These are phyloP conservation scores for Margaritispora aquatica DNA, from an alignment of 495 filamentous ascomycete genomes.

Conservation along the genomic window DNA sequence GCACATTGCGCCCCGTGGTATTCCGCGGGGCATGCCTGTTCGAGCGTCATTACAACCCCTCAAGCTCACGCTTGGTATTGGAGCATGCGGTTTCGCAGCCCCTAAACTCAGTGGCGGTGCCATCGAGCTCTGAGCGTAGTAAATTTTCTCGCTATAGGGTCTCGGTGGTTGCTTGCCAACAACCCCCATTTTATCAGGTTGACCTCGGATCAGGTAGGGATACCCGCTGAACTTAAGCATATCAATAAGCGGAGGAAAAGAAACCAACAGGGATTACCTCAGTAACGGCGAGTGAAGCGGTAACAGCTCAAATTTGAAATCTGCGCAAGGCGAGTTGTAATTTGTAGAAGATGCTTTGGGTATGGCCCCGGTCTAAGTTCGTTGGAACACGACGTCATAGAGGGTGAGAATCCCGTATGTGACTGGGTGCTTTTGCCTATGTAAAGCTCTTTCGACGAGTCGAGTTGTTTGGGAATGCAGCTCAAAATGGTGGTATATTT, in stretches of 20 bases:
- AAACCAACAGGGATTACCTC: conserved; percentile 67
- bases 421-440: conserved; percentile 40
- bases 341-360: conserved; percentile 61
- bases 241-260: conserved; percentile 72
- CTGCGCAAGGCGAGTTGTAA: conserved; percentile 56
- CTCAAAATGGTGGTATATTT: conserved; percentile 71
- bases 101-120: conserved; percentile 42
- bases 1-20: conserved; percentile 60
- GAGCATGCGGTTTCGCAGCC: conserved; percentile 30
- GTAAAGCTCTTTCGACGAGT: conserved; percentile 60
- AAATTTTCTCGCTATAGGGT: conserved; percentile 27
- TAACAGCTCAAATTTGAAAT: conserved; percentile 70
- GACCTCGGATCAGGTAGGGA: conserved; percentile 64
- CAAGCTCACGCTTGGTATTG: conserved; percentile 45
- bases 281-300: conserved; percentile 68
- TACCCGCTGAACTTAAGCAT: conserved; percentile 72
- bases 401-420: conserved; percentile 57
- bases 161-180: conserved; percentile 44
- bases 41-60: conserved; percentile 53
- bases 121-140: conserved; percentile 37
- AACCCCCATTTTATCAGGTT: conserved; percentile 47
- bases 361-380: conserved; percentile 46
- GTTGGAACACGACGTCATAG: conserved; percentile 56
- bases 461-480: conserved; percentile 66
- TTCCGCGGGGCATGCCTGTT: conserved; percentile 60